phyloP scores from a whole-genome alignment of 2,329 filamentous ascomycete genomes.

The Orbilia brochopaga region DNA sequence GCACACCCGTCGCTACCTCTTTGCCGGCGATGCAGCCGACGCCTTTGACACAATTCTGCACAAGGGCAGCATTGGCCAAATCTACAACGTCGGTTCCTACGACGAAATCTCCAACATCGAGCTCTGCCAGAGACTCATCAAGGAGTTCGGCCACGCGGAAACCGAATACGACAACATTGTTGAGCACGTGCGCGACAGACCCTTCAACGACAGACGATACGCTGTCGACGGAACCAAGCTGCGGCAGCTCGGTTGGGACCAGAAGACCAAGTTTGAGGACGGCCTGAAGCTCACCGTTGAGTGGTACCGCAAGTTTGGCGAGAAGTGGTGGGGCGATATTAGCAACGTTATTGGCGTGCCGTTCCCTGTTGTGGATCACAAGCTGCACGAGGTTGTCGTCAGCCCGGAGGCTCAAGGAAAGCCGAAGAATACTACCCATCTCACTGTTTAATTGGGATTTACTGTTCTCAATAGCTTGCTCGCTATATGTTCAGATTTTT shows the following conservation, averaged over 20 bases:
- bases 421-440: not conserved
- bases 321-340: constrained; percentile 76
- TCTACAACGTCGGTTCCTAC: constrained; percentile 81
- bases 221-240: constrained; percentile 74
- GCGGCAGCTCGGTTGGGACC: constrained; percentile 71
- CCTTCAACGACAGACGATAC: constrained; percentile 78
- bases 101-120: constrained; percentile 78
- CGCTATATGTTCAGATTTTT: not conserved
- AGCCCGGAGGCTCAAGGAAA: constrained; percentile 2
- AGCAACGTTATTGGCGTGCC: constrained; percentile 69
- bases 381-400: constrained; percentile 53
- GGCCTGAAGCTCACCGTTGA: constrained; percentile 70
- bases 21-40: constrained; percentile 78
- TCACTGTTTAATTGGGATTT: not conserved
- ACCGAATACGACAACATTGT: constrained; percentile 67
- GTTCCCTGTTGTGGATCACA: constrained; percentile 67
- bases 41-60: constrained; percentile 85
- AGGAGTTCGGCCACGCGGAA: constrained; percentile 67
- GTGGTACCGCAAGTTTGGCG: constrained; percentile 72
- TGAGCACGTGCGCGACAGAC: constrained; percentile 76
- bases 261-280: constrained; percentile 69
- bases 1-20: constrained; percentile 76
- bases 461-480: not conserved
- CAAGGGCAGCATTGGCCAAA: constrained; percentile 73
- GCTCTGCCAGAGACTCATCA: constrained; percentile 70